Conservation (phyloP, 1,284 basidiomycete genomes). For the Melampsora americana region DNA sequence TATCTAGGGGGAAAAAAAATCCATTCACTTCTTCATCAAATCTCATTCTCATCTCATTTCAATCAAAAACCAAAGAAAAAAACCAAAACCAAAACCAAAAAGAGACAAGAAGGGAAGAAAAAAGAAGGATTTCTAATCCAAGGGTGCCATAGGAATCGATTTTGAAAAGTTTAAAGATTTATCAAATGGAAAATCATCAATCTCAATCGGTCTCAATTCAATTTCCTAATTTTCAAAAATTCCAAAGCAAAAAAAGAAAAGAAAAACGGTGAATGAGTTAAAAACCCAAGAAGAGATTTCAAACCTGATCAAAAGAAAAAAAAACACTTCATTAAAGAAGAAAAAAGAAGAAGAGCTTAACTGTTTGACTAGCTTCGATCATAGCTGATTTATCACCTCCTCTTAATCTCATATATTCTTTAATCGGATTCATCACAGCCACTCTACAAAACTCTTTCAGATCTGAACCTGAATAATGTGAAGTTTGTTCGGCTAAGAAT, state of each 20-base stretch:
- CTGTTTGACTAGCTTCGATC: constrained; percentile 32
- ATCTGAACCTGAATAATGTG: constrained; percentile 84
- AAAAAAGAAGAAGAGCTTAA: neutral
- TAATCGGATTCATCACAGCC: constrained; percentile 54
- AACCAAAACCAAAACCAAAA: too few species aligned
- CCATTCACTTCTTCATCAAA: too few species aligned
- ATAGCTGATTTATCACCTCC: constrained; percentile 39
- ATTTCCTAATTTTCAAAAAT: constrained; percentile 23
- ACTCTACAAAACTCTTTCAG: constrained; percentile 88
- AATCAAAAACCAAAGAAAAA: too few species aligned
- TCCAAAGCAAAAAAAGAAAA: neutral
- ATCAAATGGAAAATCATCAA: constrained; percentile 25
- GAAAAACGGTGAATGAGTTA: too few species aligned
- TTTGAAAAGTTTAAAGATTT: neutral
- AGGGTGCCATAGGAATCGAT: neutral
- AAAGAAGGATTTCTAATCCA: too few species aligned
- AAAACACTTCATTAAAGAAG: neutral
- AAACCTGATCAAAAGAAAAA: neutral
- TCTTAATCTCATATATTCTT: constrained; percentile 35
- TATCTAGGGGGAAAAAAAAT: too few species aligned
- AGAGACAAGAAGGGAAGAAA: too few species aligned
- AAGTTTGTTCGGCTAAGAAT: constrained; percentile 68
- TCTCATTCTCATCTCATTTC: too few species aligned
- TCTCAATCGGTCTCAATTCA: constrained; percentile 31
- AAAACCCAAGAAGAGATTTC: neutral